Evolutionary conservation across 73 alveolate genomes (phyloP).

Genomic region (Tetrahymena borealis): DNA sequence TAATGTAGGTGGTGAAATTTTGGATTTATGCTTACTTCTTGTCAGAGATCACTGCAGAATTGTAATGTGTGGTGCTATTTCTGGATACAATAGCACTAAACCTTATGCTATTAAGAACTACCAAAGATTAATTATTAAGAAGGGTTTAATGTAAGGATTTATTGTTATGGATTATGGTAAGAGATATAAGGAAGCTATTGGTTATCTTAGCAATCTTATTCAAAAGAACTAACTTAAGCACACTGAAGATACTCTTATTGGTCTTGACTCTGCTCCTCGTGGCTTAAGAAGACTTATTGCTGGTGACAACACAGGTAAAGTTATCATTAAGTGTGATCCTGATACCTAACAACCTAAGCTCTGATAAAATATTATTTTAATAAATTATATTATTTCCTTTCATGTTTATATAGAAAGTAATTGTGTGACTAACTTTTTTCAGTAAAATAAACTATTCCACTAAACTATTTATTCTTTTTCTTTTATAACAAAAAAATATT

Average conservation of each 20-base stretch:
- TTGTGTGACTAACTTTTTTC: no score
- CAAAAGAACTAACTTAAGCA: conserved; percentile 45
- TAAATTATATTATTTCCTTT: no score
- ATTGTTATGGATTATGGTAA: conserved; percentile 54
- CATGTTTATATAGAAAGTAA: no score
- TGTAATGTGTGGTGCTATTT: conserved; percentile 49
- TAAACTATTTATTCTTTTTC: no score
- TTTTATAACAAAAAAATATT: no score
- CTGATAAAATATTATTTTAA: no score
- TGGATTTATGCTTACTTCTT: conserved; percentile 51
- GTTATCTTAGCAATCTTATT: conserved; percentile 26
- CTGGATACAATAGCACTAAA: conserved; percentile 28
- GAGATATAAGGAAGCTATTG: conserved; percentile 19
- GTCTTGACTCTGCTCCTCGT: conserved; percentile 51
- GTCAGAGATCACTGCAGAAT: conserved; percentile 42
- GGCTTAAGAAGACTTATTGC: conserved; percentile 42
- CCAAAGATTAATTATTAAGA: conserved; percentile 54
- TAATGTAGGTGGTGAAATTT: conserved; percentile 70
- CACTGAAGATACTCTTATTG: conserved; percentile 58
- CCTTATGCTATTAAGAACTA: conserved; percentile 48
- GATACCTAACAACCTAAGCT: neutral
- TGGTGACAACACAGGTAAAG: conserved; percentile 63
- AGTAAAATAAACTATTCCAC: no score
- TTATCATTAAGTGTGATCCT: conserved; percentile 34
- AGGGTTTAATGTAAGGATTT: conserved; percentile 56